Evolutionary conservation across 129 eudicot species (phyloP).

Genomic region (Flaveria ramosissima): DNA sequence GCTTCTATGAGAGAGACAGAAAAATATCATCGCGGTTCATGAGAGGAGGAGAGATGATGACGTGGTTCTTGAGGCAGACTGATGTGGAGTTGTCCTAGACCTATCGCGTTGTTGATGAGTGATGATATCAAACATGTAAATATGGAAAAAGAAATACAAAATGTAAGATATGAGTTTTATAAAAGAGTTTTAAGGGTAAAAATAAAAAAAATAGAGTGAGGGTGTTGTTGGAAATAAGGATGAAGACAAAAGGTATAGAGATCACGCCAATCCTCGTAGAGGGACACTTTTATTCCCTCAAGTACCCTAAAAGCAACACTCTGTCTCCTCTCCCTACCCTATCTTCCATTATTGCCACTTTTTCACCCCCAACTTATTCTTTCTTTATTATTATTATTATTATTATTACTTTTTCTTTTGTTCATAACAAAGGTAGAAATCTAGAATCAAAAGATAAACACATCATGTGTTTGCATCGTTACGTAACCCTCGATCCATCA

Average conservation of each 20-base stretch:
- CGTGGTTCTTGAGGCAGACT: too few relatives aligned
- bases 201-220: conserved; percentile 7
- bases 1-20: too few relatives aligned
- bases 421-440: not conserved
- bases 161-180: not conserved
- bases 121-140: too few relatives aligned
- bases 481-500: too few relatives aligned
- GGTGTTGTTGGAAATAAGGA: conserved; percentile 43
- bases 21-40: too few relatives aligned
- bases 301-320: conserved; percentile 44
- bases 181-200: not conserved
- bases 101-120: too few relatives aligned
- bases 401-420: not conserved
- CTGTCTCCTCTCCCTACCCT: conserved; percentile 43
- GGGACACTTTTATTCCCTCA: conserved; percentile 43
- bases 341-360: conserved; percentile 40
- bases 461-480: too few relatives aligned
- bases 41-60: too few relatives aligned
- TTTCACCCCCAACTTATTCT: conserved; percentile 15
- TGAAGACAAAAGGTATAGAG: conserved; percentile 46
- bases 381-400: too few relatives aligned
- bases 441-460: not conserved
- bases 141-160: not conserved
- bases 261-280: conserved; percentile 47
- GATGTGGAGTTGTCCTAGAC: too few relatives aligned